phyloP scores from a whole-genome alignment of 305 asterid species.

The Fraxinus albicans region DNA sequence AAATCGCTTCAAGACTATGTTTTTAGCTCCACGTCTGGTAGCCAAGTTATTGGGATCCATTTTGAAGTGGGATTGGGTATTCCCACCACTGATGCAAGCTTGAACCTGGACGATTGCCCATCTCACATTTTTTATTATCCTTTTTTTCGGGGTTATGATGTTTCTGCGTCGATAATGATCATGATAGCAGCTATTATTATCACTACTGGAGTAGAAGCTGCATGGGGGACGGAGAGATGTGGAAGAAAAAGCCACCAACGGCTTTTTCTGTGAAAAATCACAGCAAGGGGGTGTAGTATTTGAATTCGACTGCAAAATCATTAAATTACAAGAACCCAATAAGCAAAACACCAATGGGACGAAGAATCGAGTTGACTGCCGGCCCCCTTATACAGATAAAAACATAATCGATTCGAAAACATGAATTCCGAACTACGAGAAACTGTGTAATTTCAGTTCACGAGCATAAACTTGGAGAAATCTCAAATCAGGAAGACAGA shows the following conservation, averaged over 20 bases:
- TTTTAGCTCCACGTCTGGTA: slow-evolving; percentile 40
- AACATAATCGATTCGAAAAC: slow-evolving; percentile 22
- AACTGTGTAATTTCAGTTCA: background rate
- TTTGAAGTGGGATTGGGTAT: slow-evolving; percentile 30
- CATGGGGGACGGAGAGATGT: slow-evolving; percentile 10
- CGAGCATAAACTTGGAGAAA: background rate
- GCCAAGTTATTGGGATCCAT: slow-evolving; percentile 15
- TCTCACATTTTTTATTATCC: slow-evolving; percentile 33
- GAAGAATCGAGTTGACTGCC: slow-evolving; percentile 7
- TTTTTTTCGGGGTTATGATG: background rate
- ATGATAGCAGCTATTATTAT: slow-evolving; percentile 5
- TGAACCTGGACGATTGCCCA: slow-evolving; percentile 43
- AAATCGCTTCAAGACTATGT: slow-evolving; percentile 51
- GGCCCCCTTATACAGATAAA: background rate
- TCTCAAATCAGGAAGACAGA: background rate
- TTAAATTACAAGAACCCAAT: slow-evolving; percentile 40
- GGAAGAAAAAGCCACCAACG: slow-evolving; percentile 11
- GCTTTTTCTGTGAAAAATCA: slow-evolving; percentile 31
- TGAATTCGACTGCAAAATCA: slow-evolving; percentile 54
- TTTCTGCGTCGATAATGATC: slow-evolving; percentile 21
- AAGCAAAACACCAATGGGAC: slow-evolving; percentile 15
- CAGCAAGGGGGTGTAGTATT: slow-evolving; percentile 36
- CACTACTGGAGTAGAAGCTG: slow-evolving; percentile 33
- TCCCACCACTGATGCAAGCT: slow-evolving; percentile 47
- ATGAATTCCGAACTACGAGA: slow-evolving; percentile 22